Conservation (phyloP, 495 filamentous ascomycete species). For the Usnea hakonensis region DNA sequence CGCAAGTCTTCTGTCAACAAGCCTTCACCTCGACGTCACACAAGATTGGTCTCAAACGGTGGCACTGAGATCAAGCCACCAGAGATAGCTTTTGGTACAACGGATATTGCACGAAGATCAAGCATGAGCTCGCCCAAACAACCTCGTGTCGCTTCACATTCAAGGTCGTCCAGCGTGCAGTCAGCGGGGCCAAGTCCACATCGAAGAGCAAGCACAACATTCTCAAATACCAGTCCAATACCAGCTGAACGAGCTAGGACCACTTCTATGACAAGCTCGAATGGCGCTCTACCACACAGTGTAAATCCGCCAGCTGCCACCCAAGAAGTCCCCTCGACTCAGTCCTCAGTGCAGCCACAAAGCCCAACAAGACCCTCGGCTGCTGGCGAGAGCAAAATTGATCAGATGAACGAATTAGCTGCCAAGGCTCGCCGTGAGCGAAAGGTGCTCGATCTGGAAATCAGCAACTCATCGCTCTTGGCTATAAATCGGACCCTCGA, state of each 20-base stretch:
- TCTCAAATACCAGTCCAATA: slow-evolving; percentile 9
- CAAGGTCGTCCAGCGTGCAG: slow-evolving; percentile 12
- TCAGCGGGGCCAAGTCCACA: slow-evolving; percentile 9
- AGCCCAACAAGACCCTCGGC: slow-evolving; percentile 40
- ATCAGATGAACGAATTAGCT: slow-evolving; percentile 58
- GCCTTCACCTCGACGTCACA: slow-evolving; percentile 25
- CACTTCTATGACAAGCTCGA: slow-evolving; percentile 1
- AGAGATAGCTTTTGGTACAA: not conserved
- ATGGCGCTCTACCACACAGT: slow-evolving; percentile 4
- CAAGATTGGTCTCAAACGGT: slow-evolving; percentile 20
- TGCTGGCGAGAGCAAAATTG: slow-evolving; percentile 31
- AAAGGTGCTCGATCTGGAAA: slow-evolving; percentile 95
- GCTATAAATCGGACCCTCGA: slow-evolving; percentile 96
- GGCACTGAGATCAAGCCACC: slow-evolving; percentile 5
- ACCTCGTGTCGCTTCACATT: not conserved
- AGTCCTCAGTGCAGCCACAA: slow-evolving; percentile 32
- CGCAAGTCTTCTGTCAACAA: slow-evolving; percentile 23
- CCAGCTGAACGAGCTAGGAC: not conserved
- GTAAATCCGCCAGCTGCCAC: slow-evolving; percentile 21
- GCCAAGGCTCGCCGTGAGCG: slow-evolving; percentile 82
- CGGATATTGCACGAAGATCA: slow-evolving; percentile 17
- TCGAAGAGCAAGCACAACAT: slow-evolving; percentile 11
- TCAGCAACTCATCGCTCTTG: slow-evolving; percentile 89
- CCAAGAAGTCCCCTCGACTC: slow-evolving; percentile 26
- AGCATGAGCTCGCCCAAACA: slow-evolving; percentile 18